phyloP scores from a whole-genome alignment of 345 rosid genomes.

The Garcia nutans region DNA sequence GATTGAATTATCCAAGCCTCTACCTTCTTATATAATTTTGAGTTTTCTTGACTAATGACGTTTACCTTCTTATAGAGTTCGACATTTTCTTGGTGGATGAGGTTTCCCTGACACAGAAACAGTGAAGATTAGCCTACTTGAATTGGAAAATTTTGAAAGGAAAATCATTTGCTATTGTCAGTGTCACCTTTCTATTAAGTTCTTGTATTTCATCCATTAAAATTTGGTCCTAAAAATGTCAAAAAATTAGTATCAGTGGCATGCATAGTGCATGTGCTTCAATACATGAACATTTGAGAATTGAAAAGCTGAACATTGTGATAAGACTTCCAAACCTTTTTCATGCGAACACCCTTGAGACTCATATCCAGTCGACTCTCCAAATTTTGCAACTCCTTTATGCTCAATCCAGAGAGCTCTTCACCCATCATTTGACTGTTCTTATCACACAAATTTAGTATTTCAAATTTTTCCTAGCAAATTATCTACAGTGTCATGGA shows the following conservation, averaged over 20 bases:
- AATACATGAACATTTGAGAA: slow-evolving; percentile 6
- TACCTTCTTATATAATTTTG: slow-evolving; percentile 46
- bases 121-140: slow-evolving; percentile 25
- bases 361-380: slow-evolving; percentile 57
- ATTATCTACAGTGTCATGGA: slow-evolving; percentile 1
- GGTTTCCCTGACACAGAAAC: slow-evolving; percentile 47
- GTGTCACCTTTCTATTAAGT: slow-evolving; percentile 49
- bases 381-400: slow-evolving; percentile 53
- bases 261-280: slow-evolving; percentile 11
- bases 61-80: slow-evolving; percentile 73
- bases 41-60: slow-evolving; percentile 45
- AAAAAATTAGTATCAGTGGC: slow-evolving; percentile 11
- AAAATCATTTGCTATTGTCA: slow-evolving; percentile 9
- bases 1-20: slow-evolving; percentile 15
- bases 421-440: slow-evolving; percentile 81
- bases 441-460: slow-evolving; percentile 17
- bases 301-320: slow-evolving; percentile 4
- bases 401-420: slow-evolving; percentile 58
- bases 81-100: slow-evolving; percentile 61
- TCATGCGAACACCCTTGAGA: slow-evolving; percentile 53
- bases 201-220: slow-evolving; percentile 64
- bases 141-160: slow-evolving; percentile 6
- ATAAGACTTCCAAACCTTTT: slow-evolving; percentile 47
- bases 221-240: slow-evolving; percentile 51
- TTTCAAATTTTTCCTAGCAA: neutral